Evolutionary conservation across 345 rosid genomes (phyloP).

Genomic region (sweet orange (Citrus sinensis)): DNA sequence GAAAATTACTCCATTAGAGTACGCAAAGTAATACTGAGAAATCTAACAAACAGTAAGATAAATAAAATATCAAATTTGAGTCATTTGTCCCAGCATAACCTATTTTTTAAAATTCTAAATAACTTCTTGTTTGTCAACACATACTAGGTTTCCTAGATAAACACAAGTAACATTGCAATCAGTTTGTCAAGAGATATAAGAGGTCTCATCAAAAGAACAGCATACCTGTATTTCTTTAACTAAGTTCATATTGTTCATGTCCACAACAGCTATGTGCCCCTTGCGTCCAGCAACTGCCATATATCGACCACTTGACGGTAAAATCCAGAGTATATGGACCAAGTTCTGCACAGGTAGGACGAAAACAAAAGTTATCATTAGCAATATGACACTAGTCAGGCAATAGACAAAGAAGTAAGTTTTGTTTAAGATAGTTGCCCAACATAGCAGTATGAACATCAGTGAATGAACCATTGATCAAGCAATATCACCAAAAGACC

Average conservation of each 20-base stretch:
- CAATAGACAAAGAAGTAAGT: background rate
- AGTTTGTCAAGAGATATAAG: background rate
- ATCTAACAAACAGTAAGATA: background rate
- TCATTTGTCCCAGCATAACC: background rate
- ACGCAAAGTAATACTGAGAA: background rate
- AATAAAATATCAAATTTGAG: background rate
- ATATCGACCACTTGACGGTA: conserved; percentile 83
- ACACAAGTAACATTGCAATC: background rate
- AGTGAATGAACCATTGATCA: background rate
- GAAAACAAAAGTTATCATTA: conserved; percentile 2
- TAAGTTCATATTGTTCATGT: conserved; percentile 60
- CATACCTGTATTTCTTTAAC: conserved; percentile 83
- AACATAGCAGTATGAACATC: background rate
- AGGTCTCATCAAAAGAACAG: background rate
- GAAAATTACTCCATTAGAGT: background rate
- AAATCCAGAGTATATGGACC: conserved; percentile 91
- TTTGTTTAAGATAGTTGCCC: background rate
- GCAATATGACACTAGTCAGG: background rate
- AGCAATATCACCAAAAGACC: background rate
- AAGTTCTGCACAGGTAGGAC: conserved; percentile 50
- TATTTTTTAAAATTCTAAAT: background rate
- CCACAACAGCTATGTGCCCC: conserved; percentile 87
- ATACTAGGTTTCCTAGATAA: background rate
- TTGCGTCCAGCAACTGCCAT: conserved; percentile 90
- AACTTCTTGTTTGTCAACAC: background rate